Percentiles rank a stretch among this genome's conserved stretches.
phyloP scores from a whole-genome alignment of 495 filamentous ascomycete genomes.

The Lentithecium fluviatile region DNA sequence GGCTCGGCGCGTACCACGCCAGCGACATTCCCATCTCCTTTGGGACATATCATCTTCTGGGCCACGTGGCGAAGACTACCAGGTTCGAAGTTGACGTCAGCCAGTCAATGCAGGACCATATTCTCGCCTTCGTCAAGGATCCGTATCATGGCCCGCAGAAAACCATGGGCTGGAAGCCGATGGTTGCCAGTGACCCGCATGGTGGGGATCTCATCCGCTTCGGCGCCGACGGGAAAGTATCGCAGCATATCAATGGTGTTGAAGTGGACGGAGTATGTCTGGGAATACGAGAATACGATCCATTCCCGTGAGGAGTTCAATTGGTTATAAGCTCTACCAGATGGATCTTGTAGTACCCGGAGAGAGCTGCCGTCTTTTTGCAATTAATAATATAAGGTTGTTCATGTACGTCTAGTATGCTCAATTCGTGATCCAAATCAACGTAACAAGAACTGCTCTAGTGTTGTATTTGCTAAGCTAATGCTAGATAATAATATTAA shows the following conservation, averaged over 20 bases:
- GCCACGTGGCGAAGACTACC: conserved; percentile 37
- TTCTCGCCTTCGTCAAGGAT: conserved; percentile 48
- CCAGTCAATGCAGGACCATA: conserved; percentile 48
- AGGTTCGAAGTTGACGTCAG: conserved; percentile 43
- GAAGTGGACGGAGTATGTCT: conserved; percentile 39
- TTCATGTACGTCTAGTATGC: no score
- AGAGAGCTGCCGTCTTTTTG: no score
- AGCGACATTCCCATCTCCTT: conserved; percentile 51
- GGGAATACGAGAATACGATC: conserved; percentile 35
- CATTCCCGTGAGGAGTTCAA: conserved; percentile 31
- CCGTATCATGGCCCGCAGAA: conserved; percentile 29
- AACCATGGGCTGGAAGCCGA: conserved; percentile 16
- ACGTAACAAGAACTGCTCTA: no score
- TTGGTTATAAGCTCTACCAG: neutral
- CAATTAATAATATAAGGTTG: no score
- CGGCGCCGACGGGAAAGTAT: conserved; percentile 38
- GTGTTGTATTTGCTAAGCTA: no score
- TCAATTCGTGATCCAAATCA: no score
- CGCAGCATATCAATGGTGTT: conserved; percentile 36
- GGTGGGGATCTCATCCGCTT: conserved; percentile 41
- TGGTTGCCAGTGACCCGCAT: conserved; percentile 37
- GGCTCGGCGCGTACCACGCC: conserved; percentile 55
- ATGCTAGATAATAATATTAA: no score
- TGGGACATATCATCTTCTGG: conserved; percentile 37
- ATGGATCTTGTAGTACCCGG: conserved; percentile 1